phyloP scores from a whole-genome alignment of 1,284 basidiomycete genomes.

The Inonotus hispidus region DNA sequence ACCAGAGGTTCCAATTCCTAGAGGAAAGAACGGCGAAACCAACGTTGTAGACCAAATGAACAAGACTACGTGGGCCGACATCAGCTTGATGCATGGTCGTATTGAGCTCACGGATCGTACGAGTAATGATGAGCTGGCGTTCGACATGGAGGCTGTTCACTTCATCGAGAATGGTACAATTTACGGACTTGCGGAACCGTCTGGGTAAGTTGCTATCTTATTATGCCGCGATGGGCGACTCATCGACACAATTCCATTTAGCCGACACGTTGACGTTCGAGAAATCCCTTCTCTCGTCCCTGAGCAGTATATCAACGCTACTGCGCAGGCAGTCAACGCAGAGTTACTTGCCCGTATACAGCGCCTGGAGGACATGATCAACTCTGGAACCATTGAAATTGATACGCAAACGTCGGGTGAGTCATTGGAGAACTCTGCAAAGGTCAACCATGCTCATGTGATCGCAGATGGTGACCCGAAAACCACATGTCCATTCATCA shows the following conservation, averaged over 20 bases:
- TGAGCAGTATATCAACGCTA: conserved; percentile 47
- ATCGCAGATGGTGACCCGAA: conserved; percentile 42
- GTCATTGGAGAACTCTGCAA: conserved; percentile 15
- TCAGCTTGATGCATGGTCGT: conserved; percentile 62
- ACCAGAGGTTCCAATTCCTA: conserved; percentile 23
- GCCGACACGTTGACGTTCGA: conserved; percentile 60
- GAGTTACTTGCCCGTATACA: conserved; percentile 59
- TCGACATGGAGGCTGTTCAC: conserved; percentile 78
- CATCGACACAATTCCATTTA: conserved; percentile 24
- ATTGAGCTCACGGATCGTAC: conserved; percentile 55
- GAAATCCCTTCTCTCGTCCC: conserved; percentile 62
- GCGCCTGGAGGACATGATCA: conserved; percentile 56
- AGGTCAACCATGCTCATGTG: background rate
- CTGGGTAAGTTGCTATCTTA: conserved; percentile 42
- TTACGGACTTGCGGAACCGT: conserved; percentile 65
- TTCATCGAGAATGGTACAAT: conserved; percentile 73
- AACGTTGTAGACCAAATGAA: conserved; percentile 24
- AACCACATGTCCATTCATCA: conserved; percentile 56
- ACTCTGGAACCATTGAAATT: conserved; percentile 53
- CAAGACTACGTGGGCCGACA: conserved; percentile 34
- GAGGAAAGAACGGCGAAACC: conserved; percentile 3
- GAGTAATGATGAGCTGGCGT: conserved; percentile 49
- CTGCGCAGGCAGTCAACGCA: conserved; percentile 56
- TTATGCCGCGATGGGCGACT: background rate
- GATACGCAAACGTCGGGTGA: conserved; percentile 37